These are phyloP conservation scores for Phytophthora palmivora DNA, from an alignment of 352 stramenopile species.

Conservation along the genomic window DNA sequence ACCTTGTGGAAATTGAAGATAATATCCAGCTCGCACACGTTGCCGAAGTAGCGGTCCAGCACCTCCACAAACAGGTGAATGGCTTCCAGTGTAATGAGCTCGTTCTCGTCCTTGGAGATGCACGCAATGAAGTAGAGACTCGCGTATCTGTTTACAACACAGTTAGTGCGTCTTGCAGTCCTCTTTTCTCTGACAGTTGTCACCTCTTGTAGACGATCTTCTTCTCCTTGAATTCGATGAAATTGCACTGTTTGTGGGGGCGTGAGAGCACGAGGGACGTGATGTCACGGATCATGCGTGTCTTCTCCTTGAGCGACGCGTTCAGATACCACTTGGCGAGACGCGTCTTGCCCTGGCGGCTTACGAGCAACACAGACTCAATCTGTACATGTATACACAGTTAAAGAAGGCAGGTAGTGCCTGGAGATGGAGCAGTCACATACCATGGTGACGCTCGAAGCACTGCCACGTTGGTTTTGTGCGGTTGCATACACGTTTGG, in stretches of 20 bases:
- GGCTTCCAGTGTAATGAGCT: slow-evolving; percentile 97
- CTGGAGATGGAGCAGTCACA: slow-evolving; percentile 1
- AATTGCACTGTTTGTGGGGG: slow-evolving; percentile 90
- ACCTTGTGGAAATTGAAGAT: slow-evolving; percentile 99
- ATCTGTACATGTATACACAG: slow-evolving; percentile 64
- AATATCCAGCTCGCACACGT: slow-evolving; percentile 96
- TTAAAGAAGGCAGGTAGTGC: neutral
- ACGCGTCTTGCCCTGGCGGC: slow-evolving; percentile 92
- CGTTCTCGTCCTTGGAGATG: slow-evolving; percentile 97
- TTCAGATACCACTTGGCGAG: slow-evolving; percentile 92
- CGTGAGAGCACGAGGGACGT: slow-evolving; percentile 89
- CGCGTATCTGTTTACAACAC: slow-evolving; percentile 82
- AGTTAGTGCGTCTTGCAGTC: no score
- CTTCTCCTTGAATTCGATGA: slow-evolving; percentile 98
- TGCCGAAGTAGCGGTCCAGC: slow-evolving; percentile 97
- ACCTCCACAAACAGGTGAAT: slow-evolving; percentile 99
- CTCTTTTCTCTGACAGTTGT: no score
- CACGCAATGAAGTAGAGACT: slow-evolving; percentile 98
- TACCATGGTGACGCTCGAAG: slow-evolving; percentile 19
- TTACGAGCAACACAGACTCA: slow-evolving; percentile 90
- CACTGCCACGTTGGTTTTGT: slow-evolving; percentile 19
- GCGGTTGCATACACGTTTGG: no score
- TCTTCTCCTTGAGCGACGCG: slow-evolving; percentile 83
- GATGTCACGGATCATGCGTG: slow-evolving; percentile 90
- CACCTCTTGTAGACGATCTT: slow-evolving; percentile 98